A percentile compares a stretch with the other conserved stretches of the same genome.
Evolutionary conservation across 2,329 filamentous ascomycete species (phyloP).

Genomic region (Lojkania enalia): DNA sequence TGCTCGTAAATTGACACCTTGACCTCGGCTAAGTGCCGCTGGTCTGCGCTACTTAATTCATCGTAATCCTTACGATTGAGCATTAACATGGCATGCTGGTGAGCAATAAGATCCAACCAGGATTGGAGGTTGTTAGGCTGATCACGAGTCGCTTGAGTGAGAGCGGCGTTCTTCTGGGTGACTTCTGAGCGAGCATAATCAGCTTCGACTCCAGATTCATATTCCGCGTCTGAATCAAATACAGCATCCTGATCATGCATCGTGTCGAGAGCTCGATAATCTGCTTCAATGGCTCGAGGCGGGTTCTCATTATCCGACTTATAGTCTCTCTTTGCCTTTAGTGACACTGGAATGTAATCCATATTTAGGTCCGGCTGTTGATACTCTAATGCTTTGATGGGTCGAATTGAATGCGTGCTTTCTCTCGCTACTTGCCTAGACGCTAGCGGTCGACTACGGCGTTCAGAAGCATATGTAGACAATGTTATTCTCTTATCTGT

Average conservation of each 20-base stretch:
- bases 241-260: constrained; percentile 9
- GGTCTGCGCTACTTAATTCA: constrained; percentile 62
- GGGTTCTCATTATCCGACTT: constrained; percentile 12
- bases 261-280: constrained; percentile 45
- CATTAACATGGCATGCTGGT: constrained; percentile 71
- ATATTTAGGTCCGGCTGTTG: constrained; percentile 8
- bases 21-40: constrained; percentile 72
- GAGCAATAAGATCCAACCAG: constrained; percentile 78
- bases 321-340: constrained; percentile 26
- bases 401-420: constrained; percentile 29
- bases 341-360: constrained; percentile 39
- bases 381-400: constrained; percentile 21
- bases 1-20: constrained; percentile 80
- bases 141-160: constrained; percentile 67
- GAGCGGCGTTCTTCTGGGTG: constrained; percentile 60
- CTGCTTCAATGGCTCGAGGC: constrained; percentile 9
- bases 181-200: constrained; percentile 27
- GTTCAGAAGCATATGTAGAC: constrained; percentile 42
- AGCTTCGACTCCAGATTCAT: constrained; percentile 28
- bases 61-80: constrained; percentile 47
- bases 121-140: constrained; percentile 67
- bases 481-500: constrained; percentile 53
- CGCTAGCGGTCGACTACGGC: constrained; percentile 52
- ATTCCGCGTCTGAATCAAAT: constrained; percentile 44
- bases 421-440: constrained; percentile 25